Evolutionary conservation across 768 basidiomycete species (phyloP).

Genomic region (Pleurotus djamor): DNA sequence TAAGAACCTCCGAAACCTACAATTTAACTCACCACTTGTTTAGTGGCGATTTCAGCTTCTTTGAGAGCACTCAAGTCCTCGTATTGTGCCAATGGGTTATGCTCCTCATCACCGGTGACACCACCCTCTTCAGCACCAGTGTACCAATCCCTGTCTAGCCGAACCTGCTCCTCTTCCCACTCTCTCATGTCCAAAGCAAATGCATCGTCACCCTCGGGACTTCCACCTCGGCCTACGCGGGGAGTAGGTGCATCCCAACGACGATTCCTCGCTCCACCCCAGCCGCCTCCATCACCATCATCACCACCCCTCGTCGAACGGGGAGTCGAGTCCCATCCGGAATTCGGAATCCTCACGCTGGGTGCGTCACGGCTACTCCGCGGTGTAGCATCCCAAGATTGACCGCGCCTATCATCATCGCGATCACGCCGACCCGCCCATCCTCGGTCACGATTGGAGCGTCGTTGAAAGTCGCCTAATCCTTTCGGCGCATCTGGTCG

Average conservation of each 20-base stretch:
- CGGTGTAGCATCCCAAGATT: conserved; percentile 60
- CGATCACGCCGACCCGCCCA: conserved; percentile 41
- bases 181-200: conserved; percentile 75
- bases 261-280: conserved; percentile 55
- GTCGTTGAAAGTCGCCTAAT: conserved; percentile 90
- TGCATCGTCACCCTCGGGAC: conserved; percentile 66
- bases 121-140: conserved; percentile 86
- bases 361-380: conserved; percentile 52
- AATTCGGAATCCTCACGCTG: conserved; percentile 87
- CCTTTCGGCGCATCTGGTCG: conserved; percentile 65
- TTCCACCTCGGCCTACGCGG: conserved; percentile 59
- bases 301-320: conserved; percentile 52
- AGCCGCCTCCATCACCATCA: conserved; percentile 57
- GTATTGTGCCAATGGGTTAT: conserved; percentile 91
- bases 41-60: conserved; percentile 72
- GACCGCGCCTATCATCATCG: conserved; percentile 21
- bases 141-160: conserved; percentile 96
- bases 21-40: conserved; percentile 51
- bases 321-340: conserved; percentile 95
- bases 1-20: conserved; percentile 17
- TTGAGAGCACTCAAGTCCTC: conserved; percentile 76
- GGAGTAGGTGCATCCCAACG: conserved; percentile 88
- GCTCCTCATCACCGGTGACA: conserved; percentile 85
- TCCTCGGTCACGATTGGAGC: conserved; percentile 73
- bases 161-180: conserved; percentile 97